Percentiles rank a stretch among this genome's conserved stretches.
Evolutionary conservation across 805 yeast species (phyloP).

Genomic region (Kluyveromyces lactis): DNA sequence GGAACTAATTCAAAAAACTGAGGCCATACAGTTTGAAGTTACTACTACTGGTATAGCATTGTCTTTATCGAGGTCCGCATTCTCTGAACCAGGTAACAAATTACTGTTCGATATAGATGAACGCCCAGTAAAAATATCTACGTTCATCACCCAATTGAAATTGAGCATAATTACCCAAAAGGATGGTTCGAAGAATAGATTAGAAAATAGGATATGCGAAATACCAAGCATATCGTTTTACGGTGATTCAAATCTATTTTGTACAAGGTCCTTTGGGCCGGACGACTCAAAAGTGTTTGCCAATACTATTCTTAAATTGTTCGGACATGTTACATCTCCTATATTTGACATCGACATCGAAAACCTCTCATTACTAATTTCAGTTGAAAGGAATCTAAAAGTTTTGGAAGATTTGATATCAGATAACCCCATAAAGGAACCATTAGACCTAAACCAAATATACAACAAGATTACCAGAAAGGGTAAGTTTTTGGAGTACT

Average conservation of each 20-base stretch:
- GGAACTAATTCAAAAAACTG: conserved; percentile 14
- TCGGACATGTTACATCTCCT: conserved; percentile 37
- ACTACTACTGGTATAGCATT: conserved; percentile 21
- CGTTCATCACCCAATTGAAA: conserved; percentile 32
- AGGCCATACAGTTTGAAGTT: conserved; percentile 17
- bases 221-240: conserved; percentile 33
- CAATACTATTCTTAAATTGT: conserved; percentile 29
- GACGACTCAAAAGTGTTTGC: conserved; percentile 14
- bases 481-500: conserved; percentile 9
- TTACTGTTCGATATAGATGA: conserved; percentile 34
- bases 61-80: conserved; percentile 22
- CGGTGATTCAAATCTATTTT: conserved; percentile 33
- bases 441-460: conserved; percentile 8
- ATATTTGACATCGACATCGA: conserved; percentile 36
- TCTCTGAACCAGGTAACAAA: conserved; percentile 40
- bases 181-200: conserved; percentile 6
- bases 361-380: conserved; percentile 31
- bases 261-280: conserved; percentile 26
- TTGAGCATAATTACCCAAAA: conserved; percentile 21
- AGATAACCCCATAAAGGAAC: not conserved
- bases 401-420: conserved; percentile 18
- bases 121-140: conserved; percentile 33
- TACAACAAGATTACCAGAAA: conserved; percentile 7
- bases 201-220: conserved; percentile 22
- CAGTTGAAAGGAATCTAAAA: conserved; percentile 22